Percentiles rank a stretch among this genome's conserved stretches.
phyloP scores from a whole-genome alignment of 768 basidiomycete genomes.

The Leccinum longicurvipes region DNA sequence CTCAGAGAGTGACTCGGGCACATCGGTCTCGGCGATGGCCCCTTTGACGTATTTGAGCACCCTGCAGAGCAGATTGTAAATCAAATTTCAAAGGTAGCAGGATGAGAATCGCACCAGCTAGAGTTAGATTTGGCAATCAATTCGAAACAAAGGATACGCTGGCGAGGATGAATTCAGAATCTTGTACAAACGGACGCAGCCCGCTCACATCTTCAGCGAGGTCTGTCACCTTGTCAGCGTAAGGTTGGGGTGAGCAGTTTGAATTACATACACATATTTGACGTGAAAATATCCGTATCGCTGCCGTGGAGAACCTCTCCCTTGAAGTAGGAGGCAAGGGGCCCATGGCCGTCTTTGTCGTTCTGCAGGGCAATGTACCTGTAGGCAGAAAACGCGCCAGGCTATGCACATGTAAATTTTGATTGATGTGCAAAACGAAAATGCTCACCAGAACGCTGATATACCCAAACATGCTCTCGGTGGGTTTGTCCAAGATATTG shows the following conservation, averaged over 20 bases:
- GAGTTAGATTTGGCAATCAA: constrained; percentile 73
- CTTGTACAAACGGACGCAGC: neutral
- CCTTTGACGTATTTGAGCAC: constrained; percentile 95
- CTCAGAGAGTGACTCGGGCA: constrained; percentile 88
- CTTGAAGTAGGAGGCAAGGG: constrained; percentile 95
- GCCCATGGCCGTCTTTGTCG: constrained; percentile 75
- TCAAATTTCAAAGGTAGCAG: neutral
- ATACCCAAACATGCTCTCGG: constrained; percentile 89
- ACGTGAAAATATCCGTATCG: constrained; percentile 90
- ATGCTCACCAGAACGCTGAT: constrained; percentile 80
- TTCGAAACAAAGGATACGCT: constrained; percentile 84
- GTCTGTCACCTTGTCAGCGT: constrained; percentile 43
- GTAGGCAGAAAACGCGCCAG: constrained; percentile 94
- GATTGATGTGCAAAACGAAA: neutral
- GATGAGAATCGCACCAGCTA: constrained; percentile 54
- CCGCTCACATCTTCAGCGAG: constrained; percentile 80
- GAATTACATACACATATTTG: constrained; percentile 81
- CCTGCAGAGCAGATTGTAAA: constrained; percentile 46
- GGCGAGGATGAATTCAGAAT: constrained; percentile 11
- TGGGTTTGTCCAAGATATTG: constrained; percentile 88
- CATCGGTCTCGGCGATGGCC: constrained; percentile 90
- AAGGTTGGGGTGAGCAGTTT: neutral
- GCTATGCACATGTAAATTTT: constrained; percentile 39
- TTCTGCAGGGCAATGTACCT: constrained; percentile 89
- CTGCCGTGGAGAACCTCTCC: constrained; percentile 84